phyloP scores from a whole-genome alignment of 768 basidiomycete genomes.

The Suillus occidentalis region DNA sequence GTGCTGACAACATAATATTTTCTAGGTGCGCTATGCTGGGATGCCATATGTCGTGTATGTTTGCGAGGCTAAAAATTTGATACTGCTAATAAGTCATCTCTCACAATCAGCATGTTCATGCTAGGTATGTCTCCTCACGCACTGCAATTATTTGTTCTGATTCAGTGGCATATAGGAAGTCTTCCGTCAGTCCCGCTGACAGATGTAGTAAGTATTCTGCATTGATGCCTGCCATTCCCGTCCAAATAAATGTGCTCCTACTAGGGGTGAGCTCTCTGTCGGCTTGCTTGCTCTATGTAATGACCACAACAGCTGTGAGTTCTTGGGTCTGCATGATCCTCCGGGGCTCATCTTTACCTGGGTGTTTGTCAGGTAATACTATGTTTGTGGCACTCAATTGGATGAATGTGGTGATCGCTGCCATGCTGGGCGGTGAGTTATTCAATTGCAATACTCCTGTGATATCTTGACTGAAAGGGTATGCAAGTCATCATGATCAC shows the following conservation, averaged over 20 bases:
- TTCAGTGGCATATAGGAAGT: background rate
- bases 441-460: background rate
- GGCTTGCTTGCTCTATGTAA: background rate
- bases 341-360: background rate
- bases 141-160: background rate
- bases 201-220: background rate
- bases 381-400: background rate
- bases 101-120: slow-evolving; percentile 1
- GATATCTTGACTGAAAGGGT: background rate
- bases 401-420: background rate
- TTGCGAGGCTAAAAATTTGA: background rate
- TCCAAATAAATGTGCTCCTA: background rate
- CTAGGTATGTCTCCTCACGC: background rate
- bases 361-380: background rate
- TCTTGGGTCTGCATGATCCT: background rate
- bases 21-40: background rate
- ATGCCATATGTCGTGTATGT: background rate
- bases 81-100: background rate
- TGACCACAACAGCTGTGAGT: background rate
- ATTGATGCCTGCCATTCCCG: background rate
- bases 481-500: background rate
- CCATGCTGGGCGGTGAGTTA: background rate
- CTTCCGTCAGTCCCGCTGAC: slow-evolving; percentile 1
- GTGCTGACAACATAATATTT: background rate
- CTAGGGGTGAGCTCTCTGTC: background rate